Conservation (phyloP, 2,329 filamentous ascomycete species). For the Diaporthe citri region DNA sequence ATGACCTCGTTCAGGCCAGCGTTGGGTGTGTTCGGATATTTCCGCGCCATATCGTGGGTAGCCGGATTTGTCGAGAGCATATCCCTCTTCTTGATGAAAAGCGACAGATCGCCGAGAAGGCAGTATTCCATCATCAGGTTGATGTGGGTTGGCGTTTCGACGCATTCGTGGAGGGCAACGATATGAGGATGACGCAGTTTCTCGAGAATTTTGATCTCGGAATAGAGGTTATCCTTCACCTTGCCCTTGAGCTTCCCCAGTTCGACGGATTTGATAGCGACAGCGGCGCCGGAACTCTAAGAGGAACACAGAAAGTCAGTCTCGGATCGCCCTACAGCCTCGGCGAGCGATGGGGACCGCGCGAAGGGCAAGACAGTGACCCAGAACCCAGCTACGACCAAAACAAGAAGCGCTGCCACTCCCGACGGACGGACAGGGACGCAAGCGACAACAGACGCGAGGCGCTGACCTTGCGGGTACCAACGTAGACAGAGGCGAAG, state of each 20-base stretch:
- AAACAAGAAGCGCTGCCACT: background rate
- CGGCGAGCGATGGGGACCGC: background rate
- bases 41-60: slow-evolving; percentile 90
- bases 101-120: slow-evolving; percentile 91
- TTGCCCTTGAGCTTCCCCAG: slow-evolving; percentile 92
- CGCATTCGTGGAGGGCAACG: slow-evolving; percentile 93
- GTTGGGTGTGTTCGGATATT: slow-evolving; percentile 86
- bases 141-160: slow-evolving; percentile 88
- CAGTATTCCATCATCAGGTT: slow-evolving; percentile 99
- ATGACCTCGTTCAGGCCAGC: slow-evolving; percentile 98
- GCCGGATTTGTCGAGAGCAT: slow-evolving; percentile 83
- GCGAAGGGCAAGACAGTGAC: background rate
- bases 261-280: slow-evolving; percentile 97
- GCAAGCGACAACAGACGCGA: slow-evolving; percentile 25
- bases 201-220: slow-evolving; percentile 96
- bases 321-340: slow-evolving; percentile 20
- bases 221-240: slow-evolving; percentile 94
- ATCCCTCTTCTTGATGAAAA: slow-evolving; percentile 95
- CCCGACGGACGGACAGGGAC: background rate
- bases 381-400: background rate
- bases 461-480: slow-evolving; percentile 80
- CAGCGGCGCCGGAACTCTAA: slow-evolving; percentile 82
- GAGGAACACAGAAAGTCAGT: slow-evolving; percentile 41
- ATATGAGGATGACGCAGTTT: slow-evolving; percentile 96
- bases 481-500: slow-evolving; percentile 95